phyloP scores from a whole-genome alignment of 2,329 filamentous ascomycete genomes.

The Penicillium sp. region DNA sequence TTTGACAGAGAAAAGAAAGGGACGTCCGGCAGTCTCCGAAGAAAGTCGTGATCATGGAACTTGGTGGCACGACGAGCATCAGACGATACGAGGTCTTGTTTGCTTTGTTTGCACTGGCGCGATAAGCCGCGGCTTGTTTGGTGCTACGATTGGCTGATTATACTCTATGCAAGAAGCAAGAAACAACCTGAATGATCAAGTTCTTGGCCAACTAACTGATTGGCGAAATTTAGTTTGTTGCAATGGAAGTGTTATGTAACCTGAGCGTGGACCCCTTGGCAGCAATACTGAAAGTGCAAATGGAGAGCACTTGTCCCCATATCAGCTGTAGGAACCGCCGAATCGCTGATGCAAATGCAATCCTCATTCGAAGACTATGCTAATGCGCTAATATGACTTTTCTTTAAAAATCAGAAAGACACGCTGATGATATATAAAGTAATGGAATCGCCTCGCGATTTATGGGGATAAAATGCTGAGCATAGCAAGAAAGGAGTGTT shows the following conservation, averaged over 20 bases:
- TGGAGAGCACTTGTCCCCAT: no score
- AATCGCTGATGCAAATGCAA: conserved; percentile 2
- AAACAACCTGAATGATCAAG: neutral
- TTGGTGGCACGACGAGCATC: neutral
- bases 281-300: no score
- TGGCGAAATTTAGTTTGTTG: no score
- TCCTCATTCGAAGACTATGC: neutral
- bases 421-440: neutral
- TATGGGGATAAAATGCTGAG: neutral
- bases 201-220: no score
- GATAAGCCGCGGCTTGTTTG: neutral
- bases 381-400: conserved; percentile 4
- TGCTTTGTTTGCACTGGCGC: neutral
- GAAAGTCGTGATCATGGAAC: neutral
- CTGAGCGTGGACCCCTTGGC: no score
- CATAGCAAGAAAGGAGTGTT: neutral
- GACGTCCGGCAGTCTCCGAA: neutral
- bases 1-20: neutral
- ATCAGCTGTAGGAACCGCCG: neutral
- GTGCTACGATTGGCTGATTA: neutral
- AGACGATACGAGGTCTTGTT: conserved; percentile 3
- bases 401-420: neutral
- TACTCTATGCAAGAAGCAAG: neutral
- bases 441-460: neutral
- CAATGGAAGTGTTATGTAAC: no score